These are phyloP conservation scores for Botrytis pseudocinerea DNA, from an alignment of 2,329 filamentous ascomycete species.

Conservation along the genomic window DNA sequence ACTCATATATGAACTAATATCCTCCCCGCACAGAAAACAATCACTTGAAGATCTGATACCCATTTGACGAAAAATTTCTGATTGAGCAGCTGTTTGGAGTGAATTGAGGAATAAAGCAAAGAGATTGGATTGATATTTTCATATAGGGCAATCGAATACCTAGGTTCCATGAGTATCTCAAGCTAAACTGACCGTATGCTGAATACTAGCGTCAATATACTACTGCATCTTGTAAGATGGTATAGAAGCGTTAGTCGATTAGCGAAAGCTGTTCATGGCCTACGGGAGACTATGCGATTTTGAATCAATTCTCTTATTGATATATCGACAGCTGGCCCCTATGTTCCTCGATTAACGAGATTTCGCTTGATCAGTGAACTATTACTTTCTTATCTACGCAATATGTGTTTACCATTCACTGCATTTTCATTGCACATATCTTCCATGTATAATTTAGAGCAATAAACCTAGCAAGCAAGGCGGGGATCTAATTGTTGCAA, in stretches of 20 bases:
- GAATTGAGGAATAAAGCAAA: background rate
- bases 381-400: too few species aligned
- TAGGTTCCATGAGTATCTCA: background rate
- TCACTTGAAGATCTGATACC: background rate
- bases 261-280: background rate
- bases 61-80: fast-evolving
- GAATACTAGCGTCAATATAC: background rate
- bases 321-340: background rate
- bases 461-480: too few species aligned
- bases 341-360: background rate
- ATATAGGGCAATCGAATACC: background rate
- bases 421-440: too few species aligned
- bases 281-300: background rate
- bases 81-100: background rate
- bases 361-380: background rate
- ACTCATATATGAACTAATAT: background rate
- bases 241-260: background rate
- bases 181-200: fast-evolving
- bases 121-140: background rate
- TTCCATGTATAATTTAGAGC: too few species aligned
- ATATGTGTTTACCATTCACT: too few species aligned
- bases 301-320: background rate
- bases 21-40: background rate
- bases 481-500: too few species aligned
- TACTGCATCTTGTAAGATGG: background rate